Conservation (phyloP, 1,284 basidiomycete genomes). For the Irpex lacteus region DNA sequence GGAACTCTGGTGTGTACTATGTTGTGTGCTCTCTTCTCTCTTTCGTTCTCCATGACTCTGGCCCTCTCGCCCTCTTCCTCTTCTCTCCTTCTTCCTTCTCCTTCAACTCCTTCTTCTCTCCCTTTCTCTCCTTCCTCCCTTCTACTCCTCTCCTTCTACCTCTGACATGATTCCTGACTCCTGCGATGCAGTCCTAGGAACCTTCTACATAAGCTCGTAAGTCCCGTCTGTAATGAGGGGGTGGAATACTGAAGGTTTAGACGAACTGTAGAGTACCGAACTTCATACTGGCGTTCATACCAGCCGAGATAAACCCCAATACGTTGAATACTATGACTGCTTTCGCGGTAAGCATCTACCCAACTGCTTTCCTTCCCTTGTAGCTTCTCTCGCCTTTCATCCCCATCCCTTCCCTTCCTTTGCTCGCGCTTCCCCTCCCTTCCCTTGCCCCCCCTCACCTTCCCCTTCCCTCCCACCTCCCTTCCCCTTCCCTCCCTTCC, state of each 20-base stretch:
- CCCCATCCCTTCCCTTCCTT: too few species aligned
- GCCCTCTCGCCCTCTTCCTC: too few species aligned
- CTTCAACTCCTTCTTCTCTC: not conserved
- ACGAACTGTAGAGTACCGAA: constrained; percentile 71
- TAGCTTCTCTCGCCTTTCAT: too few species aligned
- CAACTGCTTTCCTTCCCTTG: too few species aligned
- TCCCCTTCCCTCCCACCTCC: too few species aligned
- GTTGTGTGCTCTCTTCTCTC: too few species aligned
- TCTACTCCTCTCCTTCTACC: not conserved
- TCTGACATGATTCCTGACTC: too few species aligned
- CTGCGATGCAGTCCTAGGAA: constrained; percentile 59
- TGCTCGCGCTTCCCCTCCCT: too few species aligned
- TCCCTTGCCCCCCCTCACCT: too few species aligned
- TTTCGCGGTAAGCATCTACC: constrained; percentile 77
- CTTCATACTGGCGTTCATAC: constrained; percentile 89
- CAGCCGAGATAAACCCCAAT: constrained; percentile 76
- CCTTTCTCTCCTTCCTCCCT: not conserved
- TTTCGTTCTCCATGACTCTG: too few species aligned
- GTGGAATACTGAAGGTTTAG: not conserved
- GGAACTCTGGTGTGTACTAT: constrained; percentile 66
- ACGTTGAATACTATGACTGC: constrained; percentile 91
- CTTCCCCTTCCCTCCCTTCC: too few species aligned
- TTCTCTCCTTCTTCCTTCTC: constrained; percentile 4
- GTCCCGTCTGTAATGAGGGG: constrained; percentile 26
- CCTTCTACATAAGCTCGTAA: constrained; percentile 92